Conservation (phyloP, 1,139 yeast species). For the Candida sojae region DNA sequence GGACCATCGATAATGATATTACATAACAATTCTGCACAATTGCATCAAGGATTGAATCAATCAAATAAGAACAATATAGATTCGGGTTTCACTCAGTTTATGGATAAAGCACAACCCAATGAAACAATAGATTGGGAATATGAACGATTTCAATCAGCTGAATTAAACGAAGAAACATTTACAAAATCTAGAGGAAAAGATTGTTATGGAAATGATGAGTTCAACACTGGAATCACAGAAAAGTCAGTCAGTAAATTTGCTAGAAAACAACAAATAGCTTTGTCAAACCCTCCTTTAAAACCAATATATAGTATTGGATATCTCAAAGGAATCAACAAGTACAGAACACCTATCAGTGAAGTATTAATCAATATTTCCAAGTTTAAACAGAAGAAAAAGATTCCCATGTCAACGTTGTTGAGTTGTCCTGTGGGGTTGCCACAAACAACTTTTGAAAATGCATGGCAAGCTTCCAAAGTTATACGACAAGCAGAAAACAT, state of each 20-base stretch:
- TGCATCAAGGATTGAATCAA: not conserved
- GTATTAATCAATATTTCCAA: not conserved
- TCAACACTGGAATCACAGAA: slow-evolving; percentile 13
- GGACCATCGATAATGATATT: not conserved
- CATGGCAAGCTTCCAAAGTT: slow-evolving; percentile 14
- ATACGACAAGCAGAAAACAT: slow-evolving; percentile 16
- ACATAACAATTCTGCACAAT: not conserved
- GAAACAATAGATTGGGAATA: not conserved
- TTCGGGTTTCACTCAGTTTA: slow-evolving; percentile 10
- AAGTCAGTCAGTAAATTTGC: slow-evolving; percentile 18
- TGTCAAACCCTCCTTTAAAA: slow-evolving; percentile 6
- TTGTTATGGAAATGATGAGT: slow-evolving; percentile 4
- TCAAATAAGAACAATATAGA: not conserved
- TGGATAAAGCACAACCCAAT: slow-evolving; percentile 1
- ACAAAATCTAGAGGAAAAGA: slow-evolving; percentile 4
- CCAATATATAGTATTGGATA: slow-evolving; percentile 9
- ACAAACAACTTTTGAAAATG: slow-evolving; percentile 8
- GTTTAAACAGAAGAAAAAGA: slow-evolving; percentile 10
- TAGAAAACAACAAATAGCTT: slow-evolving; percentile 1
- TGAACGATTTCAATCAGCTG: not conserved
- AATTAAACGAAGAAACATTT: not conserved
- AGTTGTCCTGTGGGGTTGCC: slow-evolving; percentile 11
- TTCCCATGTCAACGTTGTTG: slow-evolving; percentile 11
- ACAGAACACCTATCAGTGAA: not conserved
- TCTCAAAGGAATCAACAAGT: slow-evolving; percentile 2